Evolutionary conservation across 2,329 filamentous ascomycete genomes (phyloP).

Genomic region (Trichoderma sp.): DNA sequence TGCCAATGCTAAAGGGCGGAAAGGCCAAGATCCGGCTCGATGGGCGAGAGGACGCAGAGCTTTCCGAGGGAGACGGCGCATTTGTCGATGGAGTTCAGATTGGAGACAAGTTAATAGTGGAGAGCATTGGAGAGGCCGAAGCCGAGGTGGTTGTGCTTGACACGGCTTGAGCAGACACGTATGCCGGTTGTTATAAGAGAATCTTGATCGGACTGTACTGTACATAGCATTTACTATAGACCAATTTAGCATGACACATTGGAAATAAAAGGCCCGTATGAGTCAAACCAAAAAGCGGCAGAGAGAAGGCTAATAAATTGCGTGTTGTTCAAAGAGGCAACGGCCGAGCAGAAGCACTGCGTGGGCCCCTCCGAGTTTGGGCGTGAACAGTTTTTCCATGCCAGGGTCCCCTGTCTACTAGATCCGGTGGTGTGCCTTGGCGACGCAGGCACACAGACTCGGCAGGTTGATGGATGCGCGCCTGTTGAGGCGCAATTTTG

Average conservation of each 20-base stretch:
- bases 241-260: not conserved
- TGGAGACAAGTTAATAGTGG: conserved; percentile 62
- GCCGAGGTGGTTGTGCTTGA: conserved; percentile 69
- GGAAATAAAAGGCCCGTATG: conserved; percentile 9
- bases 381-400: not conserved
- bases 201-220: not conserved
- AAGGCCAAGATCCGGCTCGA: conserved; percentile 69
- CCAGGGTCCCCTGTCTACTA: not conserved
- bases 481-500: not conserved
- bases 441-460: conserved; percentile 8
- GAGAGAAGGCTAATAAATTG: conserved; percentile 1
- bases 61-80: conserved; percentile 78
- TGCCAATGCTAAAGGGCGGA: conserved; percentile 76
- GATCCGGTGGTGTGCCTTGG: conserved; percentile 4
- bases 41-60: conserved; percentile 59
- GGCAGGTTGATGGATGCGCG: not conserved
- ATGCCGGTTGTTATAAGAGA: not conserved
- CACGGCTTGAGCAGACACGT: conserved; percentile 37
- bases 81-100: conserved; percentile 66
- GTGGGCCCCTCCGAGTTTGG: not conserved
- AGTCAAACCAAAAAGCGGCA: conserved; percentile 9
- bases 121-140: conserved; percentile 66
- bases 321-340: conserved; percentile 13
- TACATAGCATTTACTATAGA: not conserved
- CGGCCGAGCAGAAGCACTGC: not conserved